Percentiles rank a stretch among this genome's conserved stretches.
phyloP scores from a whole-genome alignment of 1,284 basidiomycete genomes.

The Cutaneotrichosporon curvatum region DNA sequence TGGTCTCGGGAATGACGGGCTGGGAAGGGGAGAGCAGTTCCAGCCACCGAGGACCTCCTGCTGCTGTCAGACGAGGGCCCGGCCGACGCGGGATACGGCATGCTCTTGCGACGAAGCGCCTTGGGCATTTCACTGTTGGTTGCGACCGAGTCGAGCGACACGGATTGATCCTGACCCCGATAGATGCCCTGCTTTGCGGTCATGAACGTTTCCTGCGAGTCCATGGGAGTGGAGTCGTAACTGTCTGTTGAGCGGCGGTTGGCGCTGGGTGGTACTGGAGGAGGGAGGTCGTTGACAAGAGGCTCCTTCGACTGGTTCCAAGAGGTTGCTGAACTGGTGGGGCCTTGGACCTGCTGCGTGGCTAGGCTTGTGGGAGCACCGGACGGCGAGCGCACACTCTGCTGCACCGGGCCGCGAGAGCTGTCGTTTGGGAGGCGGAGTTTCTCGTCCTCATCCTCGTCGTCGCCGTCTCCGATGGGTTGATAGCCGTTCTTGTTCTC shows the following conservation, averaged over 20 bases:
- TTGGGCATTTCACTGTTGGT: background rate
- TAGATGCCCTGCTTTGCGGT: slow-evolving; percentile 2
- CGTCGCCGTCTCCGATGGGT: background rate
- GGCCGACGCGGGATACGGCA: background rate
- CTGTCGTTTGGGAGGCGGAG: background rate
- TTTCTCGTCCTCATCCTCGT: slow-evolving; percentile 8
- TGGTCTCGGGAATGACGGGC: slow-evolving; percentile 29
- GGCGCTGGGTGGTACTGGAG: background rate
- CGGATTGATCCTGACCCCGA: too few species aligned
- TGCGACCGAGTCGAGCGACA: background rate
- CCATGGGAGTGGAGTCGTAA: too few species aligned
- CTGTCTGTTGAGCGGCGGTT: background rate
- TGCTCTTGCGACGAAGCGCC: background rate
- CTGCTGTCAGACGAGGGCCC: background rate
- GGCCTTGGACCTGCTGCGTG: too few species aligned
- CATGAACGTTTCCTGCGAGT: slow-evolving; percentile 2
- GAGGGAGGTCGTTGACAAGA: background rate
- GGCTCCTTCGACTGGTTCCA: background rate
- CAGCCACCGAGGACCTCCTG: background rate
- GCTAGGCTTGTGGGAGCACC: background rate
- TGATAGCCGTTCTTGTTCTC: slow-evolving; percentile 1
- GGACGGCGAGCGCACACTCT: background rate
- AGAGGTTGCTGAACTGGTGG: background rate
- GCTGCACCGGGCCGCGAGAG: background rate
- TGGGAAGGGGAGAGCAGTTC: too few species aligned